Evolutionary conservation across 2,329 filamentous ascomycete genomes (phyloP).

Genomic region (Ophiostoma piceae): DNA sequence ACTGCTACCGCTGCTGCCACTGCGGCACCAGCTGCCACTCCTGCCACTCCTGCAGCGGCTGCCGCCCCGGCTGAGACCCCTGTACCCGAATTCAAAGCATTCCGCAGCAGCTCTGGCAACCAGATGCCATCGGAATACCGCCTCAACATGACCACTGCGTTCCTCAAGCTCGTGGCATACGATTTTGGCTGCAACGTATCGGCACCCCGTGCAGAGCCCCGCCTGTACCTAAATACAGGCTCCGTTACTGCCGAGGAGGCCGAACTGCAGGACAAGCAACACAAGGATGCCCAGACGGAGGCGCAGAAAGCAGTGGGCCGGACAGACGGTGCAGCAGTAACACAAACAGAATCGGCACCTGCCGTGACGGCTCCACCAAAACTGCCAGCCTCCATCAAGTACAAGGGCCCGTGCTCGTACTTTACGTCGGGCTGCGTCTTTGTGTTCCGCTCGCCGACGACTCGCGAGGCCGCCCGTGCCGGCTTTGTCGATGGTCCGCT

Average conservation of each 20-base stretch:
- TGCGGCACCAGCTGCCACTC: neutral
- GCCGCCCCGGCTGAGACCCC: neutral
- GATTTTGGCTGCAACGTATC: conserved; percentile 61
- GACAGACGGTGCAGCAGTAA: neutral
- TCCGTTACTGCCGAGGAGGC: conserved; percentile 15
- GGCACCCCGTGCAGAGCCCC: conserved; percentile 53
- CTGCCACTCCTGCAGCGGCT: no score
- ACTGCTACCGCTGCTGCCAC: neutral
- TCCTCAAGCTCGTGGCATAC: conserved; percentile 60
- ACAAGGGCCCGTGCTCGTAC: conserved; percentile 43
- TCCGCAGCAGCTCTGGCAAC: conserved; percentile 47
- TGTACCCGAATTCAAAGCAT: conserved; percentile 24
- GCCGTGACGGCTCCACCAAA: neutral
- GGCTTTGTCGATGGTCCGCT: conserved; percentile 59
- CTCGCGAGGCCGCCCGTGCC: conserved; percentile 55
- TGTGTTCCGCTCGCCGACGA: conserved; percentile 54
- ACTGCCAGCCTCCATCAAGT: neutral
- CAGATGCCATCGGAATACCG: conserved; percentile 56
- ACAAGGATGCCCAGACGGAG: neutral
- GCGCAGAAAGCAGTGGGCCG: neutral
- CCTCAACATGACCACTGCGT: conserved; percentile 52
- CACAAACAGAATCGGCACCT: neutral
- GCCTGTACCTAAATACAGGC: conserved; percentile 46
- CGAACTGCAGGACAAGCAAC: conserved; percentile 8
- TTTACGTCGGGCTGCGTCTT: conserved; percentile 56